phyloP scores from a whole-genome alignment of 495 filamentous ascomycete genomes.

The Penicillium alfredii region DNA sequence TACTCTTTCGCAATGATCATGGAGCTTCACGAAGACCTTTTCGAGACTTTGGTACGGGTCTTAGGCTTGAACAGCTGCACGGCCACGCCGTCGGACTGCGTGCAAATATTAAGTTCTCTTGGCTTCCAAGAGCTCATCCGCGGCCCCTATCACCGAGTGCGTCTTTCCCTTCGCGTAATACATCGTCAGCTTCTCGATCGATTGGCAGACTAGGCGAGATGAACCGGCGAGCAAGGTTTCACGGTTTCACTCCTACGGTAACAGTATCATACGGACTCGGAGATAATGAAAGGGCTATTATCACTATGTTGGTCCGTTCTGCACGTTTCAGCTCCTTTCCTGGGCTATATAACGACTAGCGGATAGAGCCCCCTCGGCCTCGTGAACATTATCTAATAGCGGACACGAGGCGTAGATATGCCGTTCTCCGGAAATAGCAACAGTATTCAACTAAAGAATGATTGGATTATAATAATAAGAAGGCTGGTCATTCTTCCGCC shows the following conservation, averaged over 20 bases:
- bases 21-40: not conserved
- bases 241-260: not conserved
- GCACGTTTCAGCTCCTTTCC: not conserved
- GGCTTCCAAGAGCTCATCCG: not conserved
- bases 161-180: not conserved
- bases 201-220: not conserved
- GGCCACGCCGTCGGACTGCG: not conserved
- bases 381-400: too few species aligned
- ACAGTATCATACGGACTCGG: not conserved
- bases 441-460: too few species aligned
- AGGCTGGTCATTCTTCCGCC: too few species aligned
- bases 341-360: too few species aligned
- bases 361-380: too few species aligned
- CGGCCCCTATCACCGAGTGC: not conserved
- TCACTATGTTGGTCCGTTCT: not conserved
- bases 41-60: not conserved
- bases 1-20: not conserved
- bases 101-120: not conserved
- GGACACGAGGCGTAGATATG: too few species aligned
- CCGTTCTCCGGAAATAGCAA: too few species aligned
- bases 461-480: too few species aligned
- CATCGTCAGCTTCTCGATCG: not conserved
- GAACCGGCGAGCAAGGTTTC: not conserved
- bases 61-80: not conserved
- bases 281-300: not conserved